phyloP scores from a whole-genome alignment of 1,139 yeast species.

The Saccharomycopsis crataegensis region DNA sequence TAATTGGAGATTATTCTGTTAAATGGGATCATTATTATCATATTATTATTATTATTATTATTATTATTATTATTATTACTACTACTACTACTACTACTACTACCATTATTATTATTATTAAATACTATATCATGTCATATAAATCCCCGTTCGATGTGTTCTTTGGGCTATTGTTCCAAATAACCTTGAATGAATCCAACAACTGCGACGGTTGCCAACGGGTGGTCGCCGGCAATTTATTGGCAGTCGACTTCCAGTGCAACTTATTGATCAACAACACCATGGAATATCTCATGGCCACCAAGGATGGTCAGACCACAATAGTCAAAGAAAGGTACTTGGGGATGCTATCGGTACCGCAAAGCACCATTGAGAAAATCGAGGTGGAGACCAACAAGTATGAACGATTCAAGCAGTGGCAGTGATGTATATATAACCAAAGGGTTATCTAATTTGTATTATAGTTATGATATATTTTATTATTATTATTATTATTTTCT shows the following conservation, averaged over 20 bases:
- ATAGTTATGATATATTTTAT: too few species aligned
- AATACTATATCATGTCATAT: too few species aligned
- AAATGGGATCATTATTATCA: background rate
- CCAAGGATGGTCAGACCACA: background rate
- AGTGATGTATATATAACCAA: background rate
- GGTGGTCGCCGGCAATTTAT: conserved; percentile 7
- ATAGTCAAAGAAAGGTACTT: conserved; percentile 2
- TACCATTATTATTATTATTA: too few species aligned
- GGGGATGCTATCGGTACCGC: conserved; percentile 15
- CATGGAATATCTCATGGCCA: background rate
- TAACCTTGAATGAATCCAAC: conserved; percentile 12
- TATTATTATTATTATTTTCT: too few species aligned
- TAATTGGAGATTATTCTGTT: background rate
- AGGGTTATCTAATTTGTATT: background rate
- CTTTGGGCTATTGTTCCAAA: conserved; percentile 4
- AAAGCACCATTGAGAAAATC: conserved; percentile 8
- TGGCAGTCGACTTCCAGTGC: conserved; percentile 12
- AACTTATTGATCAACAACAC: conserved; percentile 3
- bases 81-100: too few species aligned
- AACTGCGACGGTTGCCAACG: background rate
- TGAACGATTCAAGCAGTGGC: conserved; percentile 5
- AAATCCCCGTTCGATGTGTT: conserved; percentile 7
- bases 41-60: background rate
- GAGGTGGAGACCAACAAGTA: conserved; percentile 13
- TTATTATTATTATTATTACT: too few species aligned